These are phyloP conservation scores for Binderoboletus segoi DNA, from an alignment of 1,284 basidiomycete species.

Conservation along the genomic window DNA sequence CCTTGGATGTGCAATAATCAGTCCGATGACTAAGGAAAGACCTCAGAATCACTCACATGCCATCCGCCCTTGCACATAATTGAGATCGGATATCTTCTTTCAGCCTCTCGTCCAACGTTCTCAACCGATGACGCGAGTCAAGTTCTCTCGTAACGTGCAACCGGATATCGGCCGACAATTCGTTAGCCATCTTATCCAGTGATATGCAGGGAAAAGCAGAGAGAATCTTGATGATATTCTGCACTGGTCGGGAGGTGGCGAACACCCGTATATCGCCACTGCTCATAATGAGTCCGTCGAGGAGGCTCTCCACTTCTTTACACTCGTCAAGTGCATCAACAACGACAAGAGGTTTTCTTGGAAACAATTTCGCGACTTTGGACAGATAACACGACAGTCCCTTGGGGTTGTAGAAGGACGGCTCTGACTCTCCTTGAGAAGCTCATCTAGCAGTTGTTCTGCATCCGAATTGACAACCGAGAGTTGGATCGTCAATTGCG, in stretches of 20 bases:
- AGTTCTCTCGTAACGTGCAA: slow-evolving; percentile 4
- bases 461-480: not conserved
- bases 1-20: slow-evolving; percentile 2
- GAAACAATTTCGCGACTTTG: not conserved
- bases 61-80: not conserved
- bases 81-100: slow-evolving; percentile 1
- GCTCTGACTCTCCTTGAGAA: slow-evolving; percentile 1
- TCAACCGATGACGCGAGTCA: not conserved
- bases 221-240: not conserved
- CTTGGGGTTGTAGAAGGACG: slow-evolving; percentile 1
- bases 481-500: not conserved
- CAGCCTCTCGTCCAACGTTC: not conserved
- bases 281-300: not conserved
- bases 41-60: not conserved
- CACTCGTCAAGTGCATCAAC: slow-evolving; percentile 19
- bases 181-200: slow-evolving; percentile 4
- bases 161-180: slow-evolving; percentile 8
- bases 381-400: slow-evolving; percentile 3
- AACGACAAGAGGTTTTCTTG: slow-evolving; percentile 1
- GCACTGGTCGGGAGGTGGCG: slow-evolving; percentile 4
- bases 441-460: slow-evolving; percentile 1
- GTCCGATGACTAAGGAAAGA: not conserved
- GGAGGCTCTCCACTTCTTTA: slow-evolving; percentile 4
- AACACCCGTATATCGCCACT: slow-evolving; percentile 3
- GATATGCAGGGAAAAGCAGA: slow-evolving; percentile 1